Conservation (phyloP, 1,139 yeast genomes). For the Scheffersomyces segobiensis region DNA sequence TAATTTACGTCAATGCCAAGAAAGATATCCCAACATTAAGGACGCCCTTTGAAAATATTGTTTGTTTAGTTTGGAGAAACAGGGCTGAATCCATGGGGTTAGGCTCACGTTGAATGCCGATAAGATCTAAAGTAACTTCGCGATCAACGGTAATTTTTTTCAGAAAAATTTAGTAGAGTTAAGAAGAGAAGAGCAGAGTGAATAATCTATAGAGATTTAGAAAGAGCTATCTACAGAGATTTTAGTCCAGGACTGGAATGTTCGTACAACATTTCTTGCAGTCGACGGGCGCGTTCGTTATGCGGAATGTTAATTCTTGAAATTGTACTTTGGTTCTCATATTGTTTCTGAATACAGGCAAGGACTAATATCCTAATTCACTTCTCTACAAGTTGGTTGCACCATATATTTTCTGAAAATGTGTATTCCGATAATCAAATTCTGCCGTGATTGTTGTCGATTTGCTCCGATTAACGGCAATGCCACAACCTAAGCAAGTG, state of each 20-base stretch:
- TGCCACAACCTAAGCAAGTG: not conserved
- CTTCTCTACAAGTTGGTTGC: not conserved
- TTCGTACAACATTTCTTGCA: too few relatives aligned
- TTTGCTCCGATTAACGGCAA: not conserved
- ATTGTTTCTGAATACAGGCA: not conserved
- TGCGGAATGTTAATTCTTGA: too few relatives aligned
- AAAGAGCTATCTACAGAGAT: too few relatives aligned
- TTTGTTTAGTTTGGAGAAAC: not conserved
- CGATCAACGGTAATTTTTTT: too few relatives aligned
- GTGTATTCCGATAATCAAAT: not conserved
- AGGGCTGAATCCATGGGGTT: not conserved
- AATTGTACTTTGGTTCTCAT: too few relatives aligned
- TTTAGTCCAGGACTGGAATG: too few relatives aligned
- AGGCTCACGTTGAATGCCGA: not conserved
- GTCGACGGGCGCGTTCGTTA: too few relatives aligned
- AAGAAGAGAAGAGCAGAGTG: too few relatives aligned
- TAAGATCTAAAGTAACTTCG: too few relatives aligned
- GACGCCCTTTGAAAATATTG: not conserved
- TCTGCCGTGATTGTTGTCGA: not conserved
- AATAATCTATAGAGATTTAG: too few relatives aligned
- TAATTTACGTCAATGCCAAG: not conserved
- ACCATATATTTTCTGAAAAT: not conserved
- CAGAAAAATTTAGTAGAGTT: too few relatives aligned
- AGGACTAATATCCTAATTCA: not conserved
- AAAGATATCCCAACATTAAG: not conserved